Evolutionary conservation across 192 early-diverging fungal species (phyloP).

Genomic region (Funneliformis geosporum): DNA sequence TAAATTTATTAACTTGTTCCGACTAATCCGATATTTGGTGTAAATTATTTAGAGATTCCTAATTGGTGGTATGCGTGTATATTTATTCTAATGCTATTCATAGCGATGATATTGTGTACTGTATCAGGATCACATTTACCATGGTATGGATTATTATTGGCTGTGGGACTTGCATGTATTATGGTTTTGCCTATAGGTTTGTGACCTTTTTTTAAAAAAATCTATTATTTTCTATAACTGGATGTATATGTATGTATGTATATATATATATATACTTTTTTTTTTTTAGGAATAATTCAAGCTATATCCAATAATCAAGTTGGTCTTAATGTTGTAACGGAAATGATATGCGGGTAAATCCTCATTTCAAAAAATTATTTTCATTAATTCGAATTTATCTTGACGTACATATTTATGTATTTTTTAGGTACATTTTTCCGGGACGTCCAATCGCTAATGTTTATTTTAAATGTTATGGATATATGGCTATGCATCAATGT

Average conservation of each 20-base stretch:
- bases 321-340: constrained; percentile 58
- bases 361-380: background rate
- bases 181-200: constrained; percentile 58
- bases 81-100: constrained; percentile 40
- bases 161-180: constrained; percentile 41
- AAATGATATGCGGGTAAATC: constrained; percentile 57
- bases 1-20: background rate
- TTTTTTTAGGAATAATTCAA: constrained; percentile 70
- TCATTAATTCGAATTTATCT: constrained; percentile 44
- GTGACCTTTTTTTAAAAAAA: background rate
- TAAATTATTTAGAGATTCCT: constrained; percentile 53
- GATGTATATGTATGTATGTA: constrained; percentile 47
- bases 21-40: background rate
- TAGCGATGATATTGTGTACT: constrained; percentile 40
- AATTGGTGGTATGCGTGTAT: constrained; percentile 53
- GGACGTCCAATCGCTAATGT: constrained; percentile 56
- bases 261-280: constrained; percentile 58
- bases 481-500: constrained; percentile 72
- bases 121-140: constrained; percentile 44
- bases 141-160: constrained; percentile 54
- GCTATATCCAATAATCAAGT: constrained; percentile 57
- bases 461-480: constrained; percentile 61
- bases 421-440: constrained; percentile 65
- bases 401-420: constrained; percentile 54
- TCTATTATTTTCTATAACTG: background rate